A percentile compares a stretch with the other conserved stretches of the same genome.
Evolutionary conservation across 148 eudicot species (phyloP).

Genomic region (Gaultheria prostrata): DNA sequence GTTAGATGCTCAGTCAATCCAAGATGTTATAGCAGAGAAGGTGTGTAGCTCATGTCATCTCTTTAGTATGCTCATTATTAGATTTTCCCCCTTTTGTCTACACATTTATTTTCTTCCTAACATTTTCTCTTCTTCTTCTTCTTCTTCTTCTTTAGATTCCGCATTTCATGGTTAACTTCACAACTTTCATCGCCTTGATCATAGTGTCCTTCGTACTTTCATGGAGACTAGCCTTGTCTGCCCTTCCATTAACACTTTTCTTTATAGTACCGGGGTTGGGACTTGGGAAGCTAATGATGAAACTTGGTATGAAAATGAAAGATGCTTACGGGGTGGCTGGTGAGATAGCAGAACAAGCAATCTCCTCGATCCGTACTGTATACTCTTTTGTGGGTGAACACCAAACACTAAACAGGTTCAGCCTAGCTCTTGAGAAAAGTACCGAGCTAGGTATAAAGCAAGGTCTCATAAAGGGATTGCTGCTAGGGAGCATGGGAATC

Average conservation of each 20-base stretch:
- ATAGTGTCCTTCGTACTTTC: neutral
- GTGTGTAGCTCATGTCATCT: conserved; percentile 7
- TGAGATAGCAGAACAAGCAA: conserved; percentile 20
- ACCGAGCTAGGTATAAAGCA: conserved; percentile 15
- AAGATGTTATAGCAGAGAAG: conserved; percentile 47
- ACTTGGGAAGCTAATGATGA: conserved; percentile 5
- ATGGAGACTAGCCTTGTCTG: neutral
- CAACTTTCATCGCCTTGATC: neutral
- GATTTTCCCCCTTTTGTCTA: neutral
- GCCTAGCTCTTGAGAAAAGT: conserved; percentile 4
- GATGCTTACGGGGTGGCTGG: conserved; percentile 10
- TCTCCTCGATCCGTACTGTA: conserved; percentile 16
- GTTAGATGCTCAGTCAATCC: conserved; percentile 40
- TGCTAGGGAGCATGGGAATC: conserved; percentile 14
- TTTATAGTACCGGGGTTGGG: neutral
- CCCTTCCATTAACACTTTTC: neutral
- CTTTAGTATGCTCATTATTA: neutral
- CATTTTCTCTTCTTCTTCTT: neutral
- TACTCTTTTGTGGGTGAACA: conserved; percentile 18
- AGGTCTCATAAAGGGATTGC: conserved; percentile 20
- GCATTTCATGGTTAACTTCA: neutral
- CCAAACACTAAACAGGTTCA: neutral
- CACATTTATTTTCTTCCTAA: neutral
- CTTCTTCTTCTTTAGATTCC: neutral
- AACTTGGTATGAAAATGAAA: conserved; percentile 8